Conservation (phyloP, 371 early-diverging fungal species). For the Apophysomyces ossiformis region DNA sequence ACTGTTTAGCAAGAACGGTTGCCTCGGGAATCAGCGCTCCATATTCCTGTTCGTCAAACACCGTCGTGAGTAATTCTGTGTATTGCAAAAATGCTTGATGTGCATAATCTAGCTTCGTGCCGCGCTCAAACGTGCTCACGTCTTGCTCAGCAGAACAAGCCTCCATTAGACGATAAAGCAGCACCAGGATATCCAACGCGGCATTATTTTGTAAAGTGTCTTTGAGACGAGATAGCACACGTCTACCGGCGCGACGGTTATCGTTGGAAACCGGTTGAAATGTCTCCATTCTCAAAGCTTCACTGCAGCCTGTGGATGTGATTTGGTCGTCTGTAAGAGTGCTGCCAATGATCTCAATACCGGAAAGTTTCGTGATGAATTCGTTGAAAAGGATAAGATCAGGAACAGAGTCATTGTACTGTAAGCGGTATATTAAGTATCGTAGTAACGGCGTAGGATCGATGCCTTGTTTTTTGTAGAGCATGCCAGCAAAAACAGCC, state of each 20-base stretch:
- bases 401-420: constrained; percentile 46
- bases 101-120: constrained; percentile 37
- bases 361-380: constrained; percentile 75
- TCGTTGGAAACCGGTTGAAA: constrained; percentile 50
- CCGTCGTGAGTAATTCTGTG: constrained; percentile 63
- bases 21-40: constrained; percentile 62
- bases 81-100: constrained; percentile 69
- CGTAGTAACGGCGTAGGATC: constrained; percentile 69
- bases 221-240: constrained; percentile 62
- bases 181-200: constrained; percentile 60
- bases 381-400: constrained; percentile 73
- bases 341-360: constrained; percentile 63
- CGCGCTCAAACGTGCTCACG: constrained; percentile 60
- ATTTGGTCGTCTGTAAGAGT: constrained; percentile 64
- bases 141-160: constrained; percentile 55
- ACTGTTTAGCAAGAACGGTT: constrained; percentile 57
- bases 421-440: constrained; percentile 71
- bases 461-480: constrained; percentile 73
- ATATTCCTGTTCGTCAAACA: constrained; percentile 67
- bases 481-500: constrained; percentile 73
- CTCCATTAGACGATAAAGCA: constrained; percentile 51
- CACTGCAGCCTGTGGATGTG: constrained; percentile 72
- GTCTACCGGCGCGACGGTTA: constrained; percentile 57
- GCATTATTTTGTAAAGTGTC: constrained; percentile 64
- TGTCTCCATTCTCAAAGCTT: constrained; percentile 59